Evolutionary conservation across 306 rosid species (phyloP).

Genomic region (Prunus fruticosa): DNA sequence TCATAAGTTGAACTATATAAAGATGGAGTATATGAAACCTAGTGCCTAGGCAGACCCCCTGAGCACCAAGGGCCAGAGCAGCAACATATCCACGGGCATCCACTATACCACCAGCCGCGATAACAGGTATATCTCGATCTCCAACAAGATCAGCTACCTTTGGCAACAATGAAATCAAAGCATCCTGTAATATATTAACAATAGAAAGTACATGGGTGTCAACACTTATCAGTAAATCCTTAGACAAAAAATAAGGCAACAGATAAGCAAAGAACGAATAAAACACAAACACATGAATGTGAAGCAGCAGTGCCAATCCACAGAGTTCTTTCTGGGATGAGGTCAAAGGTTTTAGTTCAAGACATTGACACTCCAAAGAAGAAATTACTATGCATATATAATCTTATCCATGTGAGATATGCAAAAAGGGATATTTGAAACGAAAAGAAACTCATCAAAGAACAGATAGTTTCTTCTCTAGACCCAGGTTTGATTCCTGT

Average conservation of each 20-base stretch:
- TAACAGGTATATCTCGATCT: conserved; percentile 57
- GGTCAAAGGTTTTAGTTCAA: too few species aligned
- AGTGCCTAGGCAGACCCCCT: conserved; percentile 71
- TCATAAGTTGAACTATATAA: neutral
- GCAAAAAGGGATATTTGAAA: too few species aligned
- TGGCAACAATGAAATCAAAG: conserved; percentile 65
- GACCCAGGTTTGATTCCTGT: too few species aligned
- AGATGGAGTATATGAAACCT: conserved; percentile 43
- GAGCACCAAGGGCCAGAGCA: conserved; percentile 88
- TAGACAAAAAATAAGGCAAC: neutral
- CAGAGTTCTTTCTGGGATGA: too few species aligned
- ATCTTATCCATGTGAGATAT: too few species aligned
- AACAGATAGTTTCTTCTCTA: too few species aligned
- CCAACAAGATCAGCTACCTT: conserved; percentile 79
- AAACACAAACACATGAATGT: neutral
- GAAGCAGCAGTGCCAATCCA: neutral
- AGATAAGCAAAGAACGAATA: neutral
- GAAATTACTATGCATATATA: too few species aligned
- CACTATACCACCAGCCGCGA: conserved; percentile 81
- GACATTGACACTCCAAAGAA: too few species aligned
- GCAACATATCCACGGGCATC: conserved; percentile 87
- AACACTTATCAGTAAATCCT: neutral
- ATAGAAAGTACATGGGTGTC: neutral
- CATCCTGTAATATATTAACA: conserved; percentile 45
- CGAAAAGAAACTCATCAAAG: too few species aligned